Conservation (phyloP, 306 rosid species). For the Styphnolobium japonicum region DNA sequence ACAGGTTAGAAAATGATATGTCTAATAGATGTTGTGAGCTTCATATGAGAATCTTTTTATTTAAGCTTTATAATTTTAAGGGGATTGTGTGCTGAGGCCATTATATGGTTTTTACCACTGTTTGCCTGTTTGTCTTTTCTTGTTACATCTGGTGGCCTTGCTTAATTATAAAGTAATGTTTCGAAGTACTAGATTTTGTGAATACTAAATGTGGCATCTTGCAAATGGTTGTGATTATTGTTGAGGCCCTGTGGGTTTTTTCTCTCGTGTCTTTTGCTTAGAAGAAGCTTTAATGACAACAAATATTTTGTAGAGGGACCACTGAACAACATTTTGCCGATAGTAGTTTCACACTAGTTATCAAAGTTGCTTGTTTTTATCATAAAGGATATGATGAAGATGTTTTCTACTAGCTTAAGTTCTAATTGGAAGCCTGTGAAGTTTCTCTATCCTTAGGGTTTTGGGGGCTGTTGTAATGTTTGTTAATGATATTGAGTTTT, state of each 20-base stretch:
- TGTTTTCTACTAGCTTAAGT: background rate
- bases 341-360: background rate
- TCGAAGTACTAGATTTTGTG: background rate
- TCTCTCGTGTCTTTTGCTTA: background rate
- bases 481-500: too few relatives aligned
- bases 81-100: background rate
- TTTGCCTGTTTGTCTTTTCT: background rate
- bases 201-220: constrained; percentile 10
- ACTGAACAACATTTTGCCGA: background rate
- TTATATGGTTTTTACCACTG: background rate
- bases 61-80: too few relatives aligned
- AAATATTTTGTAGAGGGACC: background rate
- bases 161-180: background rate
- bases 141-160: background rate
- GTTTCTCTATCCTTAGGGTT: background rate
- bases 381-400: background rate
- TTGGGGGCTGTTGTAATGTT: background rate
- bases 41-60: background rate
- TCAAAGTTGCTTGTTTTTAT: background rate
- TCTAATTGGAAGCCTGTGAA: background rate
- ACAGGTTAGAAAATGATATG: constrained; percentile 64
- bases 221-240: constrained; percentile 10
- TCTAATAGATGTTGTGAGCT: constrained; percentile 4
- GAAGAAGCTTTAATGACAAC: background rate
- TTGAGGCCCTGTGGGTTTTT: background rate